A percentile compares a stretch with the other conserved stretches of the same genome.
Conservation (phyloP, 257 asterid species). For the Solanum gandarillasii region DNA sequence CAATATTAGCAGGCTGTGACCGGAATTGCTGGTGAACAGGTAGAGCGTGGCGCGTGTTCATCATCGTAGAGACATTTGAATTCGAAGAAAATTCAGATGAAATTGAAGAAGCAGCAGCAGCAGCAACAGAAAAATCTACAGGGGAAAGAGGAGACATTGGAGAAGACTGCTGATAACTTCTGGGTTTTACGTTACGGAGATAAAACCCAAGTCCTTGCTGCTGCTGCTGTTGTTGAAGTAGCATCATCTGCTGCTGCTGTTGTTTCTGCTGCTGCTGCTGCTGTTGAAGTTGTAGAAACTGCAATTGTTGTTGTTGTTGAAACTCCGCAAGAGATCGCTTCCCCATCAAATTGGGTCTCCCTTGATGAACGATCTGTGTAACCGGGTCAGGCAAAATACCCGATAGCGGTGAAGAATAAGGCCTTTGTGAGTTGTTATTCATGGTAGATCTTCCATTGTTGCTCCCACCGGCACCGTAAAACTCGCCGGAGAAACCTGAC, state of each 20-base stretch:
- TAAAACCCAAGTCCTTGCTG: constrained; percentile 39
- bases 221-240: constrained; percentile 17
- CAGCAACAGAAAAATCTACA: constrained; percentile 32
- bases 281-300: not conserved
- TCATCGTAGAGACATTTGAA: constrained; percentile 24
- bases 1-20: constrained; percentile 9
- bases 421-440: constrained; percentile 16
- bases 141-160: constrained; percentile 52
- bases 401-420: constrained; percentile 44
- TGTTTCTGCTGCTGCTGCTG: constrained; percentile 2
- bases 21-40: constrained; percentile 44
- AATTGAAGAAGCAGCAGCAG: not conserved
- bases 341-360: constrained; percentile 39
- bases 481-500: constrained; percentile 59
- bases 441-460: constrained; percentile 20
- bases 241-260: constrained; percentile 8
- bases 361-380: constrained; percentile 33
- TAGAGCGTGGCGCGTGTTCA: constrained; percentile 32
- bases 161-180: constrained; percentile 40
- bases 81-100: constrained; percentile 19
- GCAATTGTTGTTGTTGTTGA: constrained; percentile 33
- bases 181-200: constrained; percentile 58
- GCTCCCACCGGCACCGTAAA: constrained; percentile 34
- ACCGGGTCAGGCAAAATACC: constrained; percentile 44
- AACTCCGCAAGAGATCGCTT: constrained; percentile 61